Base-by-base conservation (phyloP, 2,329 filamentous ascomycete species). In the Pseudopithomyces chartarum region DNA sequence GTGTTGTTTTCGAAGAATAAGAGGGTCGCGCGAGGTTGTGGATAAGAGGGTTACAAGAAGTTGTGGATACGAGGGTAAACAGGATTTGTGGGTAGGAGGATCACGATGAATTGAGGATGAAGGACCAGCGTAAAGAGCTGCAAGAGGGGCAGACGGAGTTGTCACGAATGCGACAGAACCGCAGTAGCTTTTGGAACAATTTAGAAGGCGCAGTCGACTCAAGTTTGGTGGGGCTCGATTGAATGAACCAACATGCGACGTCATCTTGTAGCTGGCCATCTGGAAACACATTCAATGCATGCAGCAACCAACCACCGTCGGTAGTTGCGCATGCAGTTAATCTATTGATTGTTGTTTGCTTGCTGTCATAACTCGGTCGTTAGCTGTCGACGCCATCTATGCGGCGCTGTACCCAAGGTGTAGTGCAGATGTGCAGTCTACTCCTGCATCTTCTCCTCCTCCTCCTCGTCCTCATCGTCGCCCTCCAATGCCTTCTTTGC, bases 401-500 rank as follows among this genome's bases (percentile, higher is more conserved):
- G 62, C 55, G 64, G 60, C 61, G 60, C 62, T 63, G 56, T 52
- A 57, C 29, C 15, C 50, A 48, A 45, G 48, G 54, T 62, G 60
- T 63, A 59, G 56, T 60, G 63, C 62, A 63, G 45, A 48, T 44
- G 38, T 43, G 33, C 33, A 38, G 34, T 63, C 63, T 88, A 96
- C 78, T 95, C 91, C 80, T 96, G 90, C 92, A 97, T 97, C 83
- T 91, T 92, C 71, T 93, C 90, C 55, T 91, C 89, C 55, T 91
- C 89, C 15, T 95, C 90, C 40, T 94, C 91, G 11, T 88, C 86
- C 57, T 90, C 88, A 60, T 96, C 93, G 22, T 97, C 92, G 26
- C 87, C 90, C 69, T 96, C 92, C 67, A 97, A 81, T 52, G 90
- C 87, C 79, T 91, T 92, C 87, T 95, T 96, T 50, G 95, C 95